Evolutionary conservation across 2,329 filamentous ascomycete genomes (phyloP).

Genomic region (Penicillium corylophilum): DNA sequence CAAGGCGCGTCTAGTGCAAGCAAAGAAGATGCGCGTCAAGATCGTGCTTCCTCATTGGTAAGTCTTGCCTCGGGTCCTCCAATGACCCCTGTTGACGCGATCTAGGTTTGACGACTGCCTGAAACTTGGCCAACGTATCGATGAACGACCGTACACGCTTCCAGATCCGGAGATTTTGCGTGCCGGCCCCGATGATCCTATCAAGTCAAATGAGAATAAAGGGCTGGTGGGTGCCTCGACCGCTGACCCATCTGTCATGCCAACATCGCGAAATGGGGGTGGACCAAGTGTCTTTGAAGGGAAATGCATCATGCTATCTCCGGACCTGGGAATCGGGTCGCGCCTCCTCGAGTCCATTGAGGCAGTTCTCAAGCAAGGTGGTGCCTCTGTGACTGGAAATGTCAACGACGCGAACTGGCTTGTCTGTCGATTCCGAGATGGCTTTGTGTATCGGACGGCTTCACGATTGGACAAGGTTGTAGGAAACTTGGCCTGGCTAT

Average conservation of each 20-base stretch:
- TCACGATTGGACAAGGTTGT: constrained; percentile 77
- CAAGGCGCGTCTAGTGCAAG: constrained; percentile 58
- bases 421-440: constrained; percentile 83
- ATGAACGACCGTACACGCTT: constrained; percentile 79
- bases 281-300: constrained; percentile 72
- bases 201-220: constrained; percentile 58
- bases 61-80: constrained; percentile 2
- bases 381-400: constrained; percentile 65
- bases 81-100: constrained; percentile 18
- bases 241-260: constrained; percentile 45
- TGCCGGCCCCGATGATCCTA: constrained; percentile 54
- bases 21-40: constrained; percentile 69
- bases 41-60: constrained; percentile 93
- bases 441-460: constrained; percentile 72
- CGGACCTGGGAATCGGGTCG: constrained; percentile 68
- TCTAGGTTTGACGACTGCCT: constrained; percentile 93
- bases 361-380: constrained; percentile 68
- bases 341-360: constrained; percentile 67
- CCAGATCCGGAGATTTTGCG: constrained; percentile 83
- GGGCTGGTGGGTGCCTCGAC: constrained; percentile 68
- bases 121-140: constrained; percentile 85
- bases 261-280: constrained; percentile 40
- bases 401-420: constrained; percentile 76
- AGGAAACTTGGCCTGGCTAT: constrained; percentile 91
- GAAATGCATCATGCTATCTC: constrained; percentile 73